Percentiles rank a stretch among this genome's conserved stretches.
These are phyloP conservation scores for Cladosporium sphaerospermum DNA, from an alignment of 2,329 filamentous ascomycete genomes.

Conservation along the genomic window DNA sequence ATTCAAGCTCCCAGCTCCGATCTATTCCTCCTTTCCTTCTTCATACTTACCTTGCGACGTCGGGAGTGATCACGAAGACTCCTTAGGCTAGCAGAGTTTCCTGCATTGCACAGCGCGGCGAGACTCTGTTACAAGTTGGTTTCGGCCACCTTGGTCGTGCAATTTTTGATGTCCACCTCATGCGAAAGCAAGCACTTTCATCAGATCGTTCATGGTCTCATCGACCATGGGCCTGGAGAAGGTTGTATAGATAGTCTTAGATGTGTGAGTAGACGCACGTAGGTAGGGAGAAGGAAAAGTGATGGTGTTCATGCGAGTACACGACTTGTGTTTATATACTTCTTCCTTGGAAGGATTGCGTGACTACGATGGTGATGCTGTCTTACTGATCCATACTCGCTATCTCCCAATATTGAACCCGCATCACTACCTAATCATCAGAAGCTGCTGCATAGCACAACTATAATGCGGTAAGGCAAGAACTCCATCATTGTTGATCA, in stretches of 20 bases:
- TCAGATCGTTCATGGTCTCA: background rate
- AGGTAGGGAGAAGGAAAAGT: too few species aligned
- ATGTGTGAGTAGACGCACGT: too few species aligned
- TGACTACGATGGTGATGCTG: too few species aligned
- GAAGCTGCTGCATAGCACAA: too few species aligned
- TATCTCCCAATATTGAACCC: too few species aligned
- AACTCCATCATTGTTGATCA: too few species aligned
- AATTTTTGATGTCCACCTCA: conserved; percentile 10
- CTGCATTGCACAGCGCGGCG: conserved; percentile 16
- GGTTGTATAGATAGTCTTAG: background rate
- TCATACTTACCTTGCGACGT: conserved; percentile 11
- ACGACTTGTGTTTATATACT: too few species aligned
- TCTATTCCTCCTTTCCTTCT: background rate
- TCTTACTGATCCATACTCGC: too few species aligned
- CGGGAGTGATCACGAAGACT: conserved; percentile 1
- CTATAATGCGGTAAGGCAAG: too few species aligned
- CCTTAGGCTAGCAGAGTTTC: background rate
- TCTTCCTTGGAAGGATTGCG: too few species aligned
- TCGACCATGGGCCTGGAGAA: background rate
- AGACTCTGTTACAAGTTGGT: conserved; percentile 1
- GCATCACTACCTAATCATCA: too few species aligned
- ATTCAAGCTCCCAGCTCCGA: background rate
- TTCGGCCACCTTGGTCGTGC: conserved; percentile 1
- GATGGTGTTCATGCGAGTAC: too few species aligned
- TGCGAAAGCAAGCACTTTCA: background rate